These are phyloP conservation scores for Macadamia integrifolia DNA, from an alignment of 164 flowering plant genomes.

Conservation along the genomic window DNA sequence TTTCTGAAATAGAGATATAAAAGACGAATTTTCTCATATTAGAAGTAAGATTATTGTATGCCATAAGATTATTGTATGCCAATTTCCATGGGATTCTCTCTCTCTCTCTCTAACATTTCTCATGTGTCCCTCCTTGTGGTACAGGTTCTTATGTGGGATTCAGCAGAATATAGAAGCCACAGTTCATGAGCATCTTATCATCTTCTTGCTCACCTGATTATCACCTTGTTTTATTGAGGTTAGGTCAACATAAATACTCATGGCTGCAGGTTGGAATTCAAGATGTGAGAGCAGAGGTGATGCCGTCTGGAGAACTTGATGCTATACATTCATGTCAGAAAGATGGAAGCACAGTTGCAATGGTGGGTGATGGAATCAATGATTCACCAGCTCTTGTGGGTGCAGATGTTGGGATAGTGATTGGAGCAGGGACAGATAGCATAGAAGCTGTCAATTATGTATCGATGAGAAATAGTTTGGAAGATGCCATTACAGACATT, in stretches of 20 bases:
- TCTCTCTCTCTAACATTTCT: too few relatives aligned
- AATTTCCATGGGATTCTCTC: not conserved
- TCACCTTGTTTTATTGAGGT: too few relatives aligned
- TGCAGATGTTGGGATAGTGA: slow-evolving; percentile 97
- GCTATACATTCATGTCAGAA: slow-evolving; percentile 64
- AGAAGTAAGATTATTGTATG: slow-evolving; percentile 59
- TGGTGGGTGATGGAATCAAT: slow-evolving; percentile 99
- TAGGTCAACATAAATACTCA: too few relatives aligned
- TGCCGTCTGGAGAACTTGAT: slow-evolving; percentile 96
- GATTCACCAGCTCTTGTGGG: slow-evolving; percentile 98
- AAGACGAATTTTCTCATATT: slow-evolving; percentile 79
- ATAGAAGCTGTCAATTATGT: slow-evolving; percentile 98
- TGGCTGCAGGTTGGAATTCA: slow-evolving; percentile 71
- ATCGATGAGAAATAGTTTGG: slow-evolving; percentile 84
- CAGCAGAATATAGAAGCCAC: too few relatives aligned
- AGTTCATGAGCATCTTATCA: too few relatives aligned
- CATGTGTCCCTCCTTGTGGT: too few relatives aligned
- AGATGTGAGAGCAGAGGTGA: slow-evolving; percentile 82
- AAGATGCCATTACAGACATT: slow-evolving; percentile 91
- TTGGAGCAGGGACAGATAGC: slow-evolving; percentile 99
- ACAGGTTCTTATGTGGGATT: too few relatives aligned
- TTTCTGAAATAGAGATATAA: slow-evolving; percentile 72
- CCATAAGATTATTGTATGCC: slow-evolving; percentile 43
- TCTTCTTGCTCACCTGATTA: too few relatives aligned
- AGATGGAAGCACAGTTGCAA: slow-evolving; percentile 78